These are phyloP conservation scores for Zymoseptoria pseudotritici DNA, from an alignment of 2,329 filamentous ascomycete genomes.

Conservation along the genomic window DNA sequence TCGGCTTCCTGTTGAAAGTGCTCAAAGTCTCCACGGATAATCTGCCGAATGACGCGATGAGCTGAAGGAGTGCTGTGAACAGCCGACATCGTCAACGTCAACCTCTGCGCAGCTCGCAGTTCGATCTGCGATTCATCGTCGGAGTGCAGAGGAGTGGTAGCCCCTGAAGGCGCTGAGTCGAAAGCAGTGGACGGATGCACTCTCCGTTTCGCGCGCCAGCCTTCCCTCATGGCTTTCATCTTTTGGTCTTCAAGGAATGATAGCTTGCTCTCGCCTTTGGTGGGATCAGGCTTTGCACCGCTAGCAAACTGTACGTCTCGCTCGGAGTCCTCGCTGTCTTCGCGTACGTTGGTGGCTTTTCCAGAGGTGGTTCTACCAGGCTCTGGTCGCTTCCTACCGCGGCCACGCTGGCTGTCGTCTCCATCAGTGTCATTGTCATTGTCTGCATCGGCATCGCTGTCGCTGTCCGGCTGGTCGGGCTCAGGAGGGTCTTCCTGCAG, in stretches of 20 bases:
- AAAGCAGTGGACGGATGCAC: constrained; percentile 76
- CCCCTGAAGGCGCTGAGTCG: constrained; percentile 57
- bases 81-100: constrained; percentile 72
- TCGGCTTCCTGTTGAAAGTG: constrained; percentile 70
- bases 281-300: constrained; percentile 27
- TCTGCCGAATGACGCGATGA: constrained; percentile 78
- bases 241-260: constrained; percentile 22
- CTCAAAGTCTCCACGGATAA: constrained; percentile 79
- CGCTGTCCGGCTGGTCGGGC: constrained; percentile 20
- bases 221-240: constrained; percentile 14
- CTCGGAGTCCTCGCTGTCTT: constrained; percentile 25
- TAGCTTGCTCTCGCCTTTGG: constrained; percentile 28
- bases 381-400: constrained; percentile 28
- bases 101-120: constrained; percentile 78
- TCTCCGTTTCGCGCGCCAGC: constrained; percentile 27
- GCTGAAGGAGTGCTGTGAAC: constrained; percentile 68
- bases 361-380: constrained; percentile 28
- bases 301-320: constrained; percentile 10
- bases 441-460: constrained; percentile 26
- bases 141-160: constrained; percentile 62
- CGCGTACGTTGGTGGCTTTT: constrained; percentile 27
- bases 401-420: constrained; percentile 23
- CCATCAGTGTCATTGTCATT: constrained; percentile 29
- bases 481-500: constrained; percentile 24
- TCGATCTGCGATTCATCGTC: constrained; percentile 79